Evolutionary conservation across 371 early-diverging fungal genomes (phyloP), one percentile per base, ranked within the genome.

Genomic region (Syncephalis plumigaleata): DNA sequence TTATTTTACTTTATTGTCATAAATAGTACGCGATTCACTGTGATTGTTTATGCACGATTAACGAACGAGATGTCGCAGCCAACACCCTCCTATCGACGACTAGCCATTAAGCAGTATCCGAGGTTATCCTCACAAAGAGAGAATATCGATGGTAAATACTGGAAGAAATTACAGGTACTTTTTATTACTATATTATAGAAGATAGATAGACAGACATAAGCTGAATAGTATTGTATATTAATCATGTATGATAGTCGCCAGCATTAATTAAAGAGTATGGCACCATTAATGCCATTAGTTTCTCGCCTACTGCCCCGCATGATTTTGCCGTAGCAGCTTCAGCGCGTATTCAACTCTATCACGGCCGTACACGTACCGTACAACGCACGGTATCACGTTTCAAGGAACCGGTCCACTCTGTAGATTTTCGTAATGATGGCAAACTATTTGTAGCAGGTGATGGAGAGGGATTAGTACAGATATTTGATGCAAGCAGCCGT

Each of bases 371-470:
- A 11, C 75, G 81, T 46, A 74, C 70, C 61, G 64, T 82, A 44
- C 84, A 81, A 57, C 86, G 86, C 66, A 79, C 88, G 9, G 79
- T 94, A 52, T 78, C 88, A 42, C 78, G 94, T 47, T 94, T 96
- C 63, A 82, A 77, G 59, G 90, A 87, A 53, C 67, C 77, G 7
- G 96, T 86, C 17, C 83, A 79, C 57, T 74, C 79, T 45, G 90
- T 74, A 39, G 70, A 68, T 44, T 79, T 86, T 52, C 69, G 96
- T 43, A 63, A 68, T 16, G 95, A 96, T 57, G 92, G 92, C 24
- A 83, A 84, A 63, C 67, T 96, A 44, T 53, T 96, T 15, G 84
- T 87, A 20, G 93, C 91, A 26, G 93, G 94, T 54, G 95, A 94
- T 70, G 85, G 76, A 25, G 71, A 81, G 11, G 92, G 92, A 38